A percentile compares a stretch with the other conserved stretches of the same genome.
phyloP scores from a whole-genome alignment of 345 rosid species.

The Populus alba region DNA sequence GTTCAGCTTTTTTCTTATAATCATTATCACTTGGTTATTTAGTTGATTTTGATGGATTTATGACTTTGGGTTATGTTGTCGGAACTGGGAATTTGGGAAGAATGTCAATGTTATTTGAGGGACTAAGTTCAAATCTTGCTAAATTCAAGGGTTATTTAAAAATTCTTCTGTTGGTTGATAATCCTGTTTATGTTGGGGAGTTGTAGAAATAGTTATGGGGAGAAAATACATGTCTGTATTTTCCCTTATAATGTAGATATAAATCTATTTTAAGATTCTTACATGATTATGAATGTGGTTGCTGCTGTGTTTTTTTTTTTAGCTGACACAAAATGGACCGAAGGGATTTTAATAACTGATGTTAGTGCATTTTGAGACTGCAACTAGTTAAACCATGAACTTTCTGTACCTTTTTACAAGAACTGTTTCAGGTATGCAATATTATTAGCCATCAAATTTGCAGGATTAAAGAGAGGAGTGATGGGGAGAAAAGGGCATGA shows the following conservation, averaged over 20 bases:
- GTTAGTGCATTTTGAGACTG: not conserved
- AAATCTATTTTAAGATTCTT: not conserved
- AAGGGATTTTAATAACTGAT: not conserved
- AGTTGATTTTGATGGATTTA: not conserved
- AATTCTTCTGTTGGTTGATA: not conserved
- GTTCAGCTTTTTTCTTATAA: not conserved
- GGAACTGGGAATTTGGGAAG: not conserved
- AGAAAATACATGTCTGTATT: not conserved
- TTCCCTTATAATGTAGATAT: not conserved
- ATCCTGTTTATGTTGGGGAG: not conserved
- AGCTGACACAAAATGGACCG: not conserved
- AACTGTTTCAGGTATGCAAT: not conserved
- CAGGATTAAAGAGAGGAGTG: not conserved
- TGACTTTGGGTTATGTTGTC: not conserved
- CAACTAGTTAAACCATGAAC: not conserved
- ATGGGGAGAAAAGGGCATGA: not conserved
- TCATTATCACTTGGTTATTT: not conserved
- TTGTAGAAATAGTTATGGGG: not conserved
- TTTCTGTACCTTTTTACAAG: not conserved
- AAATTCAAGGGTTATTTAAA: not conserved
- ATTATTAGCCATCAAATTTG: not conserved
- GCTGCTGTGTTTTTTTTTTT: not conserved
- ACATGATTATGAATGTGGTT: not conserved
- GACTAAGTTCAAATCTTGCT: not conserved
- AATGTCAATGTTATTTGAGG: not conserved